These are phyloP conservation scores for Monosporascus cannonballus DNA, from an alignment of 2,329 filamentous ascomycete species.

Conservation along the genomic window DNA sequence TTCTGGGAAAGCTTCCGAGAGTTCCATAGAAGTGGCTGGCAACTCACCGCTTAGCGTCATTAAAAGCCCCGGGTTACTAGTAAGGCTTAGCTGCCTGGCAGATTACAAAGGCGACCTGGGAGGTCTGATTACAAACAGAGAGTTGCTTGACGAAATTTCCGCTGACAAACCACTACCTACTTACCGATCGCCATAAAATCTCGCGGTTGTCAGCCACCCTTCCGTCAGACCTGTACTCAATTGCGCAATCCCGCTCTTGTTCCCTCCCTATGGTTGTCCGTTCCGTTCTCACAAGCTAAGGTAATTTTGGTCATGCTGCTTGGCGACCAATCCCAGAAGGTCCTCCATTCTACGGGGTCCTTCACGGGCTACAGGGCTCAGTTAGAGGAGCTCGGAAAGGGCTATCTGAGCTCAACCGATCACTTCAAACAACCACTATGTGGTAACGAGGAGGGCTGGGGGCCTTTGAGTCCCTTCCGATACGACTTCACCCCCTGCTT, in stretches of 20 bases:
- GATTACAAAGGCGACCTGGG: too few relatives aligned
- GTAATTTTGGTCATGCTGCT: slow-evolving; percentile 29
- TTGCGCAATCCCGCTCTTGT: slow-evolving; percentile 18
- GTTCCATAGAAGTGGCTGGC: too few relatives aligned
- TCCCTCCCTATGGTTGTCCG: slow-evolving; percentile 19
- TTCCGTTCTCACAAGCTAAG: slow-evolving; percentile 13
- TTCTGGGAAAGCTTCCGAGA: too few relatives aligned
- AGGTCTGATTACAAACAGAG: too few relatives aligned
- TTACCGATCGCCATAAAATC: too few relatives aligned
- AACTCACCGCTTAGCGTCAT: too few relatives aligned
- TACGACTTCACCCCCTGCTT: slow-evolving; percentile 98
- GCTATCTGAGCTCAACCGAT: slow-evolving; percentile 52
- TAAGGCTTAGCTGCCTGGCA: too few relatives aligned
- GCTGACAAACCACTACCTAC: slow-evolving; percentile 3
- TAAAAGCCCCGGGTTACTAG: too few relatives aligned
- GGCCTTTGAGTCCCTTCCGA: slow-evolving; percentile 76
- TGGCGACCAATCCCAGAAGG: slow-evolving; percentile 36
- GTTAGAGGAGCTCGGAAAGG: slow-evolving; percentile 43
- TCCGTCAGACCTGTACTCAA: slow-evolving; percentile 18
- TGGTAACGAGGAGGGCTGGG: slow-evolving; percentile 90
- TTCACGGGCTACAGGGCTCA: slow-evolving; percentile 51
- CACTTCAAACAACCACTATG: slow-evolving; percentile 66
- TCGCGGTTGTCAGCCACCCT: slow-evolving; percentile 3
- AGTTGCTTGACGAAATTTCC: neutral
- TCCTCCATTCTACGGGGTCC: slow-evolving; percentile 51